A percentile compares a stretch with the other conserved stretches of the same genome.
Evolutionary conservation across 305 asterid species (phyloP).

Genomic region (Ruellia speciosa): DNA sequence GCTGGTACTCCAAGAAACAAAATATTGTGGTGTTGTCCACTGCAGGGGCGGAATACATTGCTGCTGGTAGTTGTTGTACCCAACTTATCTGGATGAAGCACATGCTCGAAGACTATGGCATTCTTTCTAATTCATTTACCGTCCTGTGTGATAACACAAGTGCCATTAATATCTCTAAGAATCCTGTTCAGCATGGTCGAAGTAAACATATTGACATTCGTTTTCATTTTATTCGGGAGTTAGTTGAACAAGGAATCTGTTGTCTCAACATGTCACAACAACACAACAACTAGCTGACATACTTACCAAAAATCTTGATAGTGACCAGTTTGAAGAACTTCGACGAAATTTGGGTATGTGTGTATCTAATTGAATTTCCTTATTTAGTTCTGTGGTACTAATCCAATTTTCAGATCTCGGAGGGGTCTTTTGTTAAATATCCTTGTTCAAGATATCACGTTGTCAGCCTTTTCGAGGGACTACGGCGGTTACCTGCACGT

Average conservation of each 20-base stretch:
- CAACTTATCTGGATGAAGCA: neutral
- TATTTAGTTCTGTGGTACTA: slow-evolving; percentile 2
- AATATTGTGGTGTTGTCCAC: neutral
- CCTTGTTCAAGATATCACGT: too few species aligned
- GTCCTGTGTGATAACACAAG: neutral
- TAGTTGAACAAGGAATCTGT: neutral
- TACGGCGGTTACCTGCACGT: too few species aligned
- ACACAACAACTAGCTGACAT: neutral
- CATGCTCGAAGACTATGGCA: neutral
- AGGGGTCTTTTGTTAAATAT: too few species aligned
- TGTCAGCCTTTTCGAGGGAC: too few species aligned
- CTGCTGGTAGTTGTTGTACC: neutral
- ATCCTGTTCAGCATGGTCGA: neutral
- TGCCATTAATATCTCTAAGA: neutral
- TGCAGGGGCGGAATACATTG: neutral
- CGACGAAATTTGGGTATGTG: too few species aligned
- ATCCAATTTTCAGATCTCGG: too few species aligned
- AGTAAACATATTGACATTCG: neutral
- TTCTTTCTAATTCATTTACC: neutral
- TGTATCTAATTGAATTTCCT: neutral
- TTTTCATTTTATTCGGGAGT: neutral
- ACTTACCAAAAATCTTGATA: neutral
- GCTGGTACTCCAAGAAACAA: neutral
- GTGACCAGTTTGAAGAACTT: too few species aligned
- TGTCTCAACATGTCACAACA: too few species aligned